Percentiles rank a stretch among this genome's conserved stretches.
These are phyloP conservation scores for Posidonia australis DNA, from an alignment of 106 monocot species.

Conservation along the genomic window DNA sequence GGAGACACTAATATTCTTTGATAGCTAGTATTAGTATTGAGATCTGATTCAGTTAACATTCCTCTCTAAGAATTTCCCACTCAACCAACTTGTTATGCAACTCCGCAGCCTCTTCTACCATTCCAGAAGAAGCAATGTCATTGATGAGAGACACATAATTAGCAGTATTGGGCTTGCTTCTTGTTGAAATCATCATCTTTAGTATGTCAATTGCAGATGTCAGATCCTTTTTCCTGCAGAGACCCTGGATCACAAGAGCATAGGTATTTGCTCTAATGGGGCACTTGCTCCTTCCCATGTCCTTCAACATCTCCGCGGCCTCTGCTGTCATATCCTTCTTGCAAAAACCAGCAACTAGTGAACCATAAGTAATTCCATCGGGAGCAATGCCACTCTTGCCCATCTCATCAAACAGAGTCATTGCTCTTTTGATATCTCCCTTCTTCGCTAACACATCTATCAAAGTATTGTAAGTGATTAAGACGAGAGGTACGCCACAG, in stretches of 20 bases:
- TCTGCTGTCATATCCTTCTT: slow-evolving; percentile 46
- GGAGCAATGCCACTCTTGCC: slow-evolving; percentile 42
- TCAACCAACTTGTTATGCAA: slow-evolving; percentile 36
- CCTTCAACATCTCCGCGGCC: slow-evolving; percentile 43
- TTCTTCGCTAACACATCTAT: slow-evolving; percentile 62
- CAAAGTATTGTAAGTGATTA: slow-evolving; percentile 53
- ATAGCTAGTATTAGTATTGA: too few relatives aligned
- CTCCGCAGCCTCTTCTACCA: slow-evolving; percentile 36
- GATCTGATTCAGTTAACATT: background rate
- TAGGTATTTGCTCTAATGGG: slow-evolving; percentile 48
- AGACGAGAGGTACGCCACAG: slow-evolving; percentile 26
- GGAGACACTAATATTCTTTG: too few relatives aligned
- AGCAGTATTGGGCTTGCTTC: slow-evolving; percentile 21
- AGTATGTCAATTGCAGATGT: slow-evolving; percentile 47
- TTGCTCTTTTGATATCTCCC: slow-evolving; percentile 38
- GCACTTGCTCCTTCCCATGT: slow-evolving; percentile 37
- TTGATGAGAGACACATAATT: slow-evolving; percentile 40
- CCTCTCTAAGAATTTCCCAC: slow-evolving; percentile 36
- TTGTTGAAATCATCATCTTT: slow-evolving; percentile 42
- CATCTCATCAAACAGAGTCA: slow-evolving; percentile 68
- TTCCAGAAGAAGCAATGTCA: slow-evolving; percentile 40
- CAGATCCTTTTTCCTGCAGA: slow-evolving; percentile 41
- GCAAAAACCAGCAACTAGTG: slow-evolving; percentile 54
- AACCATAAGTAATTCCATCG: slow-evolving; percentile 73
- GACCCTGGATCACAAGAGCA: slow-evolving; percentile 39